Conservation (phyloP, 495 filamentous ascomycete species). For the Ramalina intermedia region DNA sequence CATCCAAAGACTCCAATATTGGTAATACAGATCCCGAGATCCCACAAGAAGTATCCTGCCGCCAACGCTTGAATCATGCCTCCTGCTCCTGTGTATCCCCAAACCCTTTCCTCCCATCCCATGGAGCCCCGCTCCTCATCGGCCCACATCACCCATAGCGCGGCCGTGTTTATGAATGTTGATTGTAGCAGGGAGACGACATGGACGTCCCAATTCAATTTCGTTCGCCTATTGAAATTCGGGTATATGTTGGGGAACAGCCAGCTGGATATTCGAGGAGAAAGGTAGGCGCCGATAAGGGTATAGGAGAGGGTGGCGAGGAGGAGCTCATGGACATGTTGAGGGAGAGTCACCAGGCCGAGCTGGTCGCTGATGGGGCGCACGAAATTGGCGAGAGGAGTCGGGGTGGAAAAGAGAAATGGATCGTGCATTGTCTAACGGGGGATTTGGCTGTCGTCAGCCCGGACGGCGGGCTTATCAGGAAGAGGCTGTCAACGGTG, state of each 20-base stretch:
- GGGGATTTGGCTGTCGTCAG: neutral
- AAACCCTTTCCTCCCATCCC: slow-evolving; percentile 63
- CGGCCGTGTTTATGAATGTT: slow-evolving; percentile 57
- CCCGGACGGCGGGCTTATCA: no score
- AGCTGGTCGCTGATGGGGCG: slow-evolving; percentile 34
- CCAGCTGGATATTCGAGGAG: slow-evolving; percentile 53
- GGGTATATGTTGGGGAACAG: slow-evolving; percentile 63
- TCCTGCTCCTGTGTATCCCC: slow-evolving; percentile 72
- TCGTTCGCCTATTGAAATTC: slow-evolving; percentile 48
- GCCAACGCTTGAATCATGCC: slow-evolving; percentile 77
- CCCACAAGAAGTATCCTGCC: slow-evolving; percentile 92
- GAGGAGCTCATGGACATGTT: slow-evolving; percentile 83
- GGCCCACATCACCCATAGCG: slow-evolving; percentile 67
- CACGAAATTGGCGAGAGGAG: slow-evolving; percentile 26
- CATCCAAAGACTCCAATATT: slow-evolving; percentile 71
- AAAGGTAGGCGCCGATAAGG: slow-evolving; percentile 54
- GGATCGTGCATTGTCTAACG: slow-evolving; percentile 32
- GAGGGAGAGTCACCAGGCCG: slow-evolving; percentile 52
- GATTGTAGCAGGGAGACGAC: slow-evolving; percentile 87
- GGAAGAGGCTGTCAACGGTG: no score
- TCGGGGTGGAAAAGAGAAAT: slow-evolving; percentile 28
- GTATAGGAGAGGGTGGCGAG: slow-evolving; percentile 63
- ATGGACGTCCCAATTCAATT: slow-evolving; percentile 92
- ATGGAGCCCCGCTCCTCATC: slow-evolving; percentile 66
- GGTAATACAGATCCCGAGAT: slow-evolving; percentile 57